phyloP scores from a whole-genome alignment of 768 basidiomycete genomes.

The Suillus spraguei region DNA sequence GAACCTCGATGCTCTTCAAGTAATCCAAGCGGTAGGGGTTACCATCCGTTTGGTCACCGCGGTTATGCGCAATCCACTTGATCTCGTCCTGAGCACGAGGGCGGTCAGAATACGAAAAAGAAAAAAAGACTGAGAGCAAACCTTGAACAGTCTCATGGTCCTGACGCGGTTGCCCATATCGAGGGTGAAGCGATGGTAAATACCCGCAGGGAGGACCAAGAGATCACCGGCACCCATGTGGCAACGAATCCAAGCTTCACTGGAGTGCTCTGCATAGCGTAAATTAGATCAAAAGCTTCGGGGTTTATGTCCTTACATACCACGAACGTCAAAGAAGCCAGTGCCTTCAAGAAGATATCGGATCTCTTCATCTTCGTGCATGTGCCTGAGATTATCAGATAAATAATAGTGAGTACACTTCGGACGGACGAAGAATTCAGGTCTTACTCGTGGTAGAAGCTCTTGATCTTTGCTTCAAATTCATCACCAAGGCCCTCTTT shows the following conservation, averaged over 20 bases:
- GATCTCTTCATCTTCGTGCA: slow-evolving; percentile 97
- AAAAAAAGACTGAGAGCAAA: slow-evolving; percentile 29
- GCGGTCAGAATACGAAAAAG: background rate
- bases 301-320: slow-evolving; percentile 41
- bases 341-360: slow-evolving; percentile 76
- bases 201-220: slow-evolving; percentile 83
- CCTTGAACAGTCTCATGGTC: slow-evolving; percentile 85
- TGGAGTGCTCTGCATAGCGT: slow-evolving; percentile 52
- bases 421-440: slow-evolving; percentile 26
- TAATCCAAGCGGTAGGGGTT: slow-evolving; percentile 68
- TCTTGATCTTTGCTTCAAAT: slow-evolving; percentile 82
- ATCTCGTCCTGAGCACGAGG: slow-evolving; percentile 71
- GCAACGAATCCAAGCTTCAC: slow-evolving; percentile 81
- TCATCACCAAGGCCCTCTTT: slow-evolving; percentile 77
- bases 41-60: slow-evolving; percentile 58
- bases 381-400: slow-evolving; percentile 52
- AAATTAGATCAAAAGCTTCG: background rate
- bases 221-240: slow-evolving; percentile 80
- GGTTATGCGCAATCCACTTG: slow-evolving; percentile 84
- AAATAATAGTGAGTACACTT: background rate
- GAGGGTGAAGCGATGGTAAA: slow-evolving; percentile 94
- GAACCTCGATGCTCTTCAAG: slow-evolving; percentile 49
- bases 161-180: slow-evolving; percentile 71
- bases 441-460: slow-evolving; percentile 81
- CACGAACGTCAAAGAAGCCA: slow-evolving; percentile 92